Base-by-base conservation (phyloP, 768 basidiomycete species). In the Royoungia palumana region DNA sequence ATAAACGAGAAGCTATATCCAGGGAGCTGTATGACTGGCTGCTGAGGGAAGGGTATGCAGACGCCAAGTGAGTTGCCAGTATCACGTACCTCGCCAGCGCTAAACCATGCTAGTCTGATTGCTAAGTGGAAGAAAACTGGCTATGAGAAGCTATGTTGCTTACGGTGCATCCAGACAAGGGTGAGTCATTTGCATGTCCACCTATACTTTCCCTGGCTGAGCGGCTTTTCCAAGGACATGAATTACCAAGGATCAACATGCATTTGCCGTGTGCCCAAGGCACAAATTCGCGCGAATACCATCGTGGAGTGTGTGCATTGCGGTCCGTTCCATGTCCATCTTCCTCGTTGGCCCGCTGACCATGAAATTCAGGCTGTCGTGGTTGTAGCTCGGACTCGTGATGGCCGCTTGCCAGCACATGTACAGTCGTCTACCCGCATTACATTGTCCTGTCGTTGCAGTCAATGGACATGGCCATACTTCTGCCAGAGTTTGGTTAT, bases 71-170 rank as follows among this genome's bases (percentile, higher is more conserved):
- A 63, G 89, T 78, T 25, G 12, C 37, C 34, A 25, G 34, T 35
- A n/a, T 42, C 27, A 30, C 46, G 39, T 36, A 24, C 49, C 28
- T 17, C 16, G 30, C 47, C 34, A 24, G 28, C 40, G 25, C 55
- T 54, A 51, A 51, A 21, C 25, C 34, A 34, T 45, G 34, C 22
- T 56, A 98, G 94, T 64, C 72, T 98, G 64, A 88, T 99, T 64
- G 96, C 96, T 32, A 99, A 99, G 69, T 99, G 96, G 96, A 98
- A 97, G 76, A 99, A 98, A 72, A 75, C 85, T 12, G 96, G 96
- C 6, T 99, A 98, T 67, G 96, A 98, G 71, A 99, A 98, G 67
- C 75, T 99, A 7, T 99, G 96, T 66, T 99, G 96, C 63, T 71
- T 98, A 44, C 77, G 96, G 38, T 99, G 96, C 68, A 97, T 99